Conservation (phyloP, 345 rosid genomes). For the Linum trigynum region DNA sequence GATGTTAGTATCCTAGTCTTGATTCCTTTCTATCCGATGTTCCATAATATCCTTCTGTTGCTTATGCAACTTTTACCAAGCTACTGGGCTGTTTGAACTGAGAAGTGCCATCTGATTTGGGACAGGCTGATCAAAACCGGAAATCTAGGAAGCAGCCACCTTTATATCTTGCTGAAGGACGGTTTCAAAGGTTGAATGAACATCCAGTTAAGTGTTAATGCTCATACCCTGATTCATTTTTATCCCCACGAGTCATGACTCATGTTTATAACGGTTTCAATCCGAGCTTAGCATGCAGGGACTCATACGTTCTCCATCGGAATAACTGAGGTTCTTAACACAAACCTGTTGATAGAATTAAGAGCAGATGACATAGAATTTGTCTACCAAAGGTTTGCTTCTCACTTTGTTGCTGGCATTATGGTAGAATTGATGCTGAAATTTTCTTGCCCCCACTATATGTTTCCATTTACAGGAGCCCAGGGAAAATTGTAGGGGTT, state of each 20-base stretch:
- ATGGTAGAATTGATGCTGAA: neutral
- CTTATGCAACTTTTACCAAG: neutral
- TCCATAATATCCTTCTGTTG: neutral
- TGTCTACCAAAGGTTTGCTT: constrained; percentile 64
- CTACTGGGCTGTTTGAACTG: constrained; percentile 3
- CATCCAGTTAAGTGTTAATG: constrained; percentile 64
- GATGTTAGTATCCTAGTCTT: constrained; percentile 43
- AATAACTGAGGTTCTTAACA: constrained; percentile 77
- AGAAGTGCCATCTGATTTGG: constrained; percentile 11
- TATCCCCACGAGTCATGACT: neutral
- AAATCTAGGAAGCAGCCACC: constrained; percentile 57
- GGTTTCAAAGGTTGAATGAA: constrained; percentile 83
- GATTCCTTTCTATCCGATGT: neutral
- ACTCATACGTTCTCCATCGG: constrained; percentile 87
- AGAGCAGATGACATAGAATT: constrained; percentile 93
- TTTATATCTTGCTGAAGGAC: constrained; percentile 71
- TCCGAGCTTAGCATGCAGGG: constrained; percentile 57
- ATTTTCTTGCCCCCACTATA: neutral
- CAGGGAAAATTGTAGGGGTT: constrained; percentile 69
- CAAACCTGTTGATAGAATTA: constrained; percentile 74
- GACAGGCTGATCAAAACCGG: constrained; percentile 81
- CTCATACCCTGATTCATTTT: neutral
- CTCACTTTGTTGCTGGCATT: neutral
- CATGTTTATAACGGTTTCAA: neutral
- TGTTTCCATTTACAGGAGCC: constrained; percentile 46